phyloP scores from a whole-genome alignment of 2,329 filamentous ascomycete species.

The Hymenoscyphus salicellus region DNA sequence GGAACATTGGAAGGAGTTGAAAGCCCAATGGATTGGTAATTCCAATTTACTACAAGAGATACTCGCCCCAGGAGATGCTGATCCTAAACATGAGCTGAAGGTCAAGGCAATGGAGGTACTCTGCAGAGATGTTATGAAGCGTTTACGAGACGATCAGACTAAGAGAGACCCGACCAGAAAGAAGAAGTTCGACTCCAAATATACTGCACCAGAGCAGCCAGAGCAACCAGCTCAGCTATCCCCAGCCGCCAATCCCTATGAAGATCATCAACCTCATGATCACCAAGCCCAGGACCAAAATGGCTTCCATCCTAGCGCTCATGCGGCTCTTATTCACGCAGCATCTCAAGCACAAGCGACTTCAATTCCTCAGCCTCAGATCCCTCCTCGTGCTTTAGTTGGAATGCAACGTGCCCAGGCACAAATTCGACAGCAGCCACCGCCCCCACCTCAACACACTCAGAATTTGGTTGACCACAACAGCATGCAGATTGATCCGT shows the following conservation, averaged over 20 bases:
- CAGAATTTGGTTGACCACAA: slow-evolving; percentile 39
- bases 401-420: slow-evolving; percentile 10
- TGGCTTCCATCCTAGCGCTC: slow-evolving; percentile 27
- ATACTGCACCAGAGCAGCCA: slow-evolving; percentile 23
- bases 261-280: slow-evolving; percentile 16
- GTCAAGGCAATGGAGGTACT: slow-evolving; percentile 67
- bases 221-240: slow-evolving; percentile 15
- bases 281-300: slow-evolving; percentile 15
- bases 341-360: slow-evolving; percentile 31
- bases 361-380: slow-evolving; percentile 4
- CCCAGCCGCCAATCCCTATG: slow-evolving; percentile 8
- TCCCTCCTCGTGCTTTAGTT: slow-evolving; percentile 10
- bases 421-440: slow-evolving; percentile 12
- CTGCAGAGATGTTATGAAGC: slow-evolving; percentile 74
- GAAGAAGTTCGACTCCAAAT: slow-evolving; percentile 40
- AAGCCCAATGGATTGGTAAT: slow-evolving; percentile 62
- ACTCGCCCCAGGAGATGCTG: slow-evolving; percentile 49
- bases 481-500: slow-evolving; percentile 62
- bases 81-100: slow-evolving; percentile 54
- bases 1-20: slow-evolving; percentile 69
- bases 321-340: slow-evolving; percentile 33
- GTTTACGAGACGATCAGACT: slow-evolving; percentile 64
- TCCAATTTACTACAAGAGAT: slow-evolving; percentile 55
- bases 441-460: slow-evolving; percentile 13
- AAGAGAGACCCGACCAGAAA: slow-evolving; percentile 51